A percentile compares a stretch with the other conserved stretches of the same genome.
Conservation (phyloP, 441 rosid genomes). For the Geranium incanum region DNA sequence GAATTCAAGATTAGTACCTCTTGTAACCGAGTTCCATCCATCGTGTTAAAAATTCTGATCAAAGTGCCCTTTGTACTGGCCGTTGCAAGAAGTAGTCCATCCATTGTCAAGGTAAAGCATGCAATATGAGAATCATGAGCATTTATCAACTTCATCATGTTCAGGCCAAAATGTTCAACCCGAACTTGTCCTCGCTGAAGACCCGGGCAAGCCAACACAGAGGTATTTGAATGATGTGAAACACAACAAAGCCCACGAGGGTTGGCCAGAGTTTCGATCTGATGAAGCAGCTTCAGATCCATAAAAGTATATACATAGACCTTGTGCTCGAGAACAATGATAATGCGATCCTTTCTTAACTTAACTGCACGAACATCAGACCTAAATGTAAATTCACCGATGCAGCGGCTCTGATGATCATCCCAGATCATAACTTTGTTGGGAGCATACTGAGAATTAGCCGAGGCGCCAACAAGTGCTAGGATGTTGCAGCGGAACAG, state of each 20-base stretch:
- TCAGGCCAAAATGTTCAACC: constrained; percentile 75
- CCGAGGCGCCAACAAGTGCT: constrained; percentile 70
- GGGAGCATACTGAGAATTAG: constrained; percentile 74
- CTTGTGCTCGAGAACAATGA: constrained; percentile 84
- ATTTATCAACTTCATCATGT: constrained; percentile 56
- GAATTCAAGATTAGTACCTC: constrained; percentile 43
- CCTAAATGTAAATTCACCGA: constrained; percentile 72
- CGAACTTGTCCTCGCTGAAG: constrained; percentile 75
- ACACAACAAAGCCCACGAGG: constrained; percentile 85
- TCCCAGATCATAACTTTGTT: constrained; percentile 87
- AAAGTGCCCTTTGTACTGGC: constrained; percentile 86
- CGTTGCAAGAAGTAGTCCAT: constrained; percentile 88
- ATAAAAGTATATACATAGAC: constrained; percentile 63
- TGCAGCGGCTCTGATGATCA: constrained; percentile 78
- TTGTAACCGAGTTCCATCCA: constrained; percentile 84
- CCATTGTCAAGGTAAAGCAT: constrained; percentile 77
- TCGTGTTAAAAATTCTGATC: constrained; percentile 86
- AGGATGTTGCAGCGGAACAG: constrained; percentile 78
- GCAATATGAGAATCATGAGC: constrained; percentile 83
- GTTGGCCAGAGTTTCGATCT: constrained; percentile 71
- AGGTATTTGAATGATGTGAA: constrained; percentile 71
- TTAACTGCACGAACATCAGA: constrained; percentile 77
- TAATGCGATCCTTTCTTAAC: constrained; percentile 68
- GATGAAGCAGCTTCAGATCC: constrained; percentile 82
- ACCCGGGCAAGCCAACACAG: constrained; percentile 84